Percentiles rank a stretch among this genome's conserved stretches.
These are phyloP conservation scores for Orbilia blumenaviensis DNA, from an alignment of 2,329 filamentous ascomycete species.

Conservation along the genomic window DNA sequence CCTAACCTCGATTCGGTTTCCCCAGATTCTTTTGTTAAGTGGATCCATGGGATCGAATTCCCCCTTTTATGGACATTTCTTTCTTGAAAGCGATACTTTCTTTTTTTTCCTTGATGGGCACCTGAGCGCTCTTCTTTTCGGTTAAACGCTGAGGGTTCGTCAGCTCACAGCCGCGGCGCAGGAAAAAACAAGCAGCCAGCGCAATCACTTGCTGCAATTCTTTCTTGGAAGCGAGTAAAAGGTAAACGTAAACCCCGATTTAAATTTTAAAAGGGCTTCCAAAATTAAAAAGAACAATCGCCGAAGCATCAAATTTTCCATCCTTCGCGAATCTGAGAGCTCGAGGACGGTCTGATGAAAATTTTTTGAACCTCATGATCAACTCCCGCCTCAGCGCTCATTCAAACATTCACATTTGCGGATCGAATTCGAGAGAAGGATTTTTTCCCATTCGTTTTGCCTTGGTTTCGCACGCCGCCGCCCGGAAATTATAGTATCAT, in stretches of 20 bases:
- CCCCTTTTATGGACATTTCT: constrained; percentile 33
- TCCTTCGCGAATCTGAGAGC: constrained; percentile 2
- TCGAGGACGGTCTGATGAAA: not conserved
- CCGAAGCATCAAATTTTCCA: constrained; percentile 10
- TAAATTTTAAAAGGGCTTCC: not conserved
- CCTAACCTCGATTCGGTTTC: constrained; percentile 15
- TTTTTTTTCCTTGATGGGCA: not conserved
- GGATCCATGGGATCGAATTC: constrained; percentile 35
- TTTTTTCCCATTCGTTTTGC: not conserved
- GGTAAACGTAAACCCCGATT: constrained; percentile 18
- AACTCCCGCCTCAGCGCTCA: not conserved
- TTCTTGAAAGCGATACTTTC: not conserved
- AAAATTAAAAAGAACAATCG: constrained; percentile 15
- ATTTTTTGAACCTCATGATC: constrained; percentile 10
- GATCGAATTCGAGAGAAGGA: not conserved
- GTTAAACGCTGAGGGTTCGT: constrained; percentile 16
- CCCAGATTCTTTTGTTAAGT: not conserved
- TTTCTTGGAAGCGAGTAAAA: constrained; percentile 22
- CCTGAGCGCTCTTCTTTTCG: constrained; percentile 19
- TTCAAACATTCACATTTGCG: not conserved
- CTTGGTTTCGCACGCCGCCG: not conserved
- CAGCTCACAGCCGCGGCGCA: constrained; percentile 13
- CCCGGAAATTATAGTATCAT: not conserved
- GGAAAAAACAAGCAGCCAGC: not conserved
- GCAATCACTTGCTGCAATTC: not conserved